Evolutionary conservation across 139 green algal genomes (phyloP).

Genomic region (Pleodorina starrii): DNA sequence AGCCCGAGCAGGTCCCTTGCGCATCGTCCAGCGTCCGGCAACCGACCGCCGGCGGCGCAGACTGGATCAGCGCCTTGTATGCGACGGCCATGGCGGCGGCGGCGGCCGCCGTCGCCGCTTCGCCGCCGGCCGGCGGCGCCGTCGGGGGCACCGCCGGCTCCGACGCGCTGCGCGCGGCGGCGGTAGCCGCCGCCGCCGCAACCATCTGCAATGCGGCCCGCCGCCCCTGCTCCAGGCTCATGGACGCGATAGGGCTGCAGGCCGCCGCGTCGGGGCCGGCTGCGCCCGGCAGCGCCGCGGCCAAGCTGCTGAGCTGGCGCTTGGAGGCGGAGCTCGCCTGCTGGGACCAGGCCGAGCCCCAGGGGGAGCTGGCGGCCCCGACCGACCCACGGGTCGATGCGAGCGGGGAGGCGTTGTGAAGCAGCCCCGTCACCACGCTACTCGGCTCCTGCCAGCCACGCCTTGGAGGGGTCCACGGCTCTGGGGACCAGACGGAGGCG

Average conservation of each 20-base stretch:
- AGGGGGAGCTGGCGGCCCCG: neutral
- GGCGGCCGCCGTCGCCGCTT: no score
- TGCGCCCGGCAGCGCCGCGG: neutral
- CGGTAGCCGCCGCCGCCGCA: neutral
- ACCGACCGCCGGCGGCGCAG: neutral
- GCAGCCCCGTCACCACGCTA: neutral
- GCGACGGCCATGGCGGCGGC: neutral
- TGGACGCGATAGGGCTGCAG: neutral
- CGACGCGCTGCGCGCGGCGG: neutral
- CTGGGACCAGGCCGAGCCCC: neutral
- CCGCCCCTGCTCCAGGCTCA: neutral
- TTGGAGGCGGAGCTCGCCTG: neutral
- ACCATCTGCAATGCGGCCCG: neutral
- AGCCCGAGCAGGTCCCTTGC: neutral
- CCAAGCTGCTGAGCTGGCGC: neutral
- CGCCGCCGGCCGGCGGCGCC: no score
- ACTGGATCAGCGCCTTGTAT: neutral
- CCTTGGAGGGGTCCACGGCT: neutral
- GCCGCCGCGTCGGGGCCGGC: neutral
- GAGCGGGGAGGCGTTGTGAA: neutral
- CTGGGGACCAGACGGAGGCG: neutral
- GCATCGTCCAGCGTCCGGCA: neutral
- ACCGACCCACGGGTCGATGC: neutral
- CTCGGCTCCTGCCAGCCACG: neutral
- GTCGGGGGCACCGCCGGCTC: neutral